Percentiles rank a stretch among this genome's conserved stretches.
Conservation (phyloP, 2,329 filamentous ascomycete genomes). For the Pseudofabraea citricarpa region DNA sequence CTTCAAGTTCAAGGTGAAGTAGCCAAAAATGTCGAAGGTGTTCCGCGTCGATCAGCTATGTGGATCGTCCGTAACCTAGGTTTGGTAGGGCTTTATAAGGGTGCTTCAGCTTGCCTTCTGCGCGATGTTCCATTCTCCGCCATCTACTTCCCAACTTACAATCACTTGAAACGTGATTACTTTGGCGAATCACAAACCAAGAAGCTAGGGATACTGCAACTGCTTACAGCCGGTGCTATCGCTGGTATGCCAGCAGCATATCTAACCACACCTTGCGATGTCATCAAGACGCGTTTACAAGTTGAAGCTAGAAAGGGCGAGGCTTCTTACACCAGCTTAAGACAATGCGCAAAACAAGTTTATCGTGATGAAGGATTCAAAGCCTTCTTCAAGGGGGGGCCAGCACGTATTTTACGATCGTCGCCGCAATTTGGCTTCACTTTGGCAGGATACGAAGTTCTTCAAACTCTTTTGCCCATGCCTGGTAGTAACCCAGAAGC, state of each 20-base stretch:
- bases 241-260: slow-evolving; percentile 90
- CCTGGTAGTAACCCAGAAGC: slow-evolving; percentile 58
- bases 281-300: slow-evolving; percentile 98
- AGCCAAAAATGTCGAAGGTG: slow-evolving; percentile 76
- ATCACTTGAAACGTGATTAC: slow-evolving; percentile 86
- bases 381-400: slow-evolving; percentile 98
- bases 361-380: slow-evolving; percentile 87
- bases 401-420: slow-evolving; percentile 88
- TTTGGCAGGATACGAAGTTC: slow-evolving; percentile 86
- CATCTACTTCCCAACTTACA: slow-evolving; percentile 98
- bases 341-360: slow-evolving; percentile 80
- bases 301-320: slow-evolving; percentile 97
- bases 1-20: slow-evolving; percentile 97
- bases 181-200: slow-evolving; percentile 87
- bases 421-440: slow-evolving; percentile 98
- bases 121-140: slow-evolving; percentile 97
- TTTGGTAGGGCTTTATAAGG: slow-evolving; percentile 93
- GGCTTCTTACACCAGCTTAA: slow-evolving; percentile 76
- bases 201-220: slow-evolving; percentile 84
- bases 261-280: slow-evolving; percentile 93
- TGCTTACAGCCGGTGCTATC: slow-evolving; percentile 91
- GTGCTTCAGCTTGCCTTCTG: slow-evolving; percentile 86
- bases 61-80: slow-evolving; percentile 97
- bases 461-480: slow-evolving; percentile 77
- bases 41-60: slow-evolving; percentile 85